Conservation (phyloP, 768 basidiomycete species). For the Psilocybe tampanensis region DNA sequence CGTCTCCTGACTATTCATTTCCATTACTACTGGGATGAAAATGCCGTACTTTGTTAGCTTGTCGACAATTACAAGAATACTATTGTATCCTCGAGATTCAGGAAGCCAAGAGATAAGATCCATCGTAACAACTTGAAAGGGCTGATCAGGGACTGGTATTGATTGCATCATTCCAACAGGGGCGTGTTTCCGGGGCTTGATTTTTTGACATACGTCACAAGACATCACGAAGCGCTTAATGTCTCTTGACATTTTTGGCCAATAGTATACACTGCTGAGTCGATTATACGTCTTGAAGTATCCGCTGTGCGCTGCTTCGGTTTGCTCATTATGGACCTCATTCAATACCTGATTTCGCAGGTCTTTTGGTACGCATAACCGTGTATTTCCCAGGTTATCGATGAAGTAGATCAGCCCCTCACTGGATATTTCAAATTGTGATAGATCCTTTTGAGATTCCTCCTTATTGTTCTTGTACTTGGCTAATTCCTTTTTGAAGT, state of each 20-base stretch:
- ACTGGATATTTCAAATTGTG: not conserved
- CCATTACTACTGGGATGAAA: too few species aligned
- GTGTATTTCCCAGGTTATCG: not conserved
- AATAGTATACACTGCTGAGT: not conserved
- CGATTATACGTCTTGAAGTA: not conserved
- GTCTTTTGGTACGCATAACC: not conserved
- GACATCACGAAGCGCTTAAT: too few species aligned
- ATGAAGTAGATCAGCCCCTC: not conserved
- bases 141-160: constrained; percentile 20
- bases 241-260: too few species aligned
- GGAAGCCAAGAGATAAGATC: too few species aligned
- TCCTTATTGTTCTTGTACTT: too few species aligned
- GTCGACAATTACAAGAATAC: too few species aligned
- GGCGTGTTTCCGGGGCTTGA: constrained; percentile 3
- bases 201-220: too few species aligned
- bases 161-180: constrained; percentile 20
- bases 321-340: not conserved
- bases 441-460: too few species aligned
- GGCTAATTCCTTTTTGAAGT: too few species aligned
- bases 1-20: constrained; percentile 1
- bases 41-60: too few species aligned
- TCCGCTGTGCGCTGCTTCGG: not conserved
- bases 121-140: constrained; percentile 19
- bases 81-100: too few species aligned
- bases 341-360: not conserved